Conservation (phyloP, 345 rosid species). For the Hypericum perforatum region DNA sequence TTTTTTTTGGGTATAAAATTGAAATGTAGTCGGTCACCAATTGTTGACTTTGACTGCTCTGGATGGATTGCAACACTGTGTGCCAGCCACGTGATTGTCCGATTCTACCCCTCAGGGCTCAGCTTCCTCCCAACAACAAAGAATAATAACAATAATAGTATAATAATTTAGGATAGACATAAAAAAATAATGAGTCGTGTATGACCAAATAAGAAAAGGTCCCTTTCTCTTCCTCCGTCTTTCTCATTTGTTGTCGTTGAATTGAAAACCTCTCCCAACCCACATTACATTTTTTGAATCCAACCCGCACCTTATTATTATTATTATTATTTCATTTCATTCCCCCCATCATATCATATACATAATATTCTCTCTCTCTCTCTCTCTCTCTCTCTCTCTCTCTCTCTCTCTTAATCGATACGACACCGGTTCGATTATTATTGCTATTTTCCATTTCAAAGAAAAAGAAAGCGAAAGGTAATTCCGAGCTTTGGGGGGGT, state of each 20-base stretch:
- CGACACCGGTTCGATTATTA: neutral
- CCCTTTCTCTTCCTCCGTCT: neutral
- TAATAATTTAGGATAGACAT: too few species aligned
- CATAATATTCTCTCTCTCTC: constrained; percentile 1
- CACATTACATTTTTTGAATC: constrained; percentile 36
- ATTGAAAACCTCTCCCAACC: too few species aligned
- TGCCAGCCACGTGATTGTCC: neutral
- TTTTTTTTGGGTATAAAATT: too few species aligned
- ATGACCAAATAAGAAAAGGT: neutral
- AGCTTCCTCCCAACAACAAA: too few species aligned
- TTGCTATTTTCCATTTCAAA: too few species aligned
- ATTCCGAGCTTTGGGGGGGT: too few species aligned
- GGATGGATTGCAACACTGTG: neutral
- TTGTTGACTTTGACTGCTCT: constrained; percentile 43
- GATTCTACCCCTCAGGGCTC: too few species aligned
- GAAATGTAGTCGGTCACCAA: constrained; percentile 21
- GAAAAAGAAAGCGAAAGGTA: too few species aligned
- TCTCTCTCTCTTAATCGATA: neutral
- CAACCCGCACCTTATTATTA: constrained; percentile 14
- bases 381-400: neutral
- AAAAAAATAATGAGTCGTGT: too few species aligned
- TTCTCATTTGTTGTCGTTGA: constrained; percentile 46
- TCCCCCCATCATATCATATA: neutral
- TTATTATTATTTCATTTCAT: neutral
- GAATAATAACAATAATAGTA: too few species aligned